phyloP scores from a whole-genome alignment of 2,329 filamentous ascomycete species.

The Sclerotinia spermophila region DNA sequence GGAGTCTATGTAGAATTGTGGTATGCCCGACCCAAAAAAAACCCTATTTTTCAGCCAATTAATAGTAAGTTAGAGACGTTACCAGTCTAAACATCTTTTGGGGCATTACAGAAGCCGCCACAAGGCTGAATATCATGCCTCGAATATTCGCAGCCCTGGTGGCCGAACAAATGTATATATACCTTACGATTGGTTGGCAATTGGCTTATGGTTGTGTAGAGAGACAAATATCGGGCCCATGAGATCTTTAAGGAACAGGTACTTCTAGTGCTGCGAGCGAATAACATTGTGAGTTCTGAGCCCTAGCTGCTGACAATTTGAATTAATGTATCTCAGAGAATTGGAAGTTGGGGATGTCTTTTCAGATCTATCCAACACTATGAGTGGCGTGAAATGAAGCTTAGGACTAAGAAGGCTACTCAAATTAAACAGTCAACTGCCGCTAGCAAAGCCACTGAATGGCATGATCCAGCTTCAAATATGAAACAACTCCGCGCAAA shows the following conservation, averaged over 20 bases:
- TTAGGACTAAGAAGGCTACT: not conserved
- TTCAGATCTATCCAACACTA: not conserved
- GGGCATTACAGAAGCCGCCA: rapidly evolving
- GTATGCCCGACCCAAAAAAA: not conserved
- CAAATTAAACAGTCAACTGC: not conserved
- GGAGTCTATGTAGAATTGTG: not conserved
- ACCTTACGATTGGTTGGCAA: not conserved
- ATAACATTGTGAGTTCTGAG: not conserved
- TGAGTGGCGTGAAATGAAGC: not conserved
- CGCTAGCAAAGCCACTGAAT: not conserved
- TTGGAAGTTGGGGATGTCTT: not conserved
- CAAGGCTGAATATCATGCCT: not conserved
- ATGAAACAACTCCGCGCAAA: not conserved
- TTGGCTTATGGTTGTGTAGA: not conserved
- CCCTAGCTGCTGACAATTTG: not conserved
- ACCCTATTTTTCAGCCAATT: not conserved
- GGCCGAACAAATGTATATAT: not conserved
- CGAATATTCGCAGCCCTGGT: not conserved
- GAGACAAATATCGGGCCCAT: not conserved
- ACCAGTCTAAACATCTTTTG: not conserved
- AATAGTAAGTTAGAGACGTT: not conserved
- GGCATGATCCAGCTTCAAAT: not conserved
- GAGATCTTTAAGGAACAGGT: not conserved
- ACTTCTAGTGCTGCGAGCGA: not conserved
- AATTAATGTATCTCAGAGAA: not conserved